These are phyloP conservation scores for Vitis rupestris DNA, from an alignment of 164 flowering plant species.

Conservation along the genomic window DNA sequence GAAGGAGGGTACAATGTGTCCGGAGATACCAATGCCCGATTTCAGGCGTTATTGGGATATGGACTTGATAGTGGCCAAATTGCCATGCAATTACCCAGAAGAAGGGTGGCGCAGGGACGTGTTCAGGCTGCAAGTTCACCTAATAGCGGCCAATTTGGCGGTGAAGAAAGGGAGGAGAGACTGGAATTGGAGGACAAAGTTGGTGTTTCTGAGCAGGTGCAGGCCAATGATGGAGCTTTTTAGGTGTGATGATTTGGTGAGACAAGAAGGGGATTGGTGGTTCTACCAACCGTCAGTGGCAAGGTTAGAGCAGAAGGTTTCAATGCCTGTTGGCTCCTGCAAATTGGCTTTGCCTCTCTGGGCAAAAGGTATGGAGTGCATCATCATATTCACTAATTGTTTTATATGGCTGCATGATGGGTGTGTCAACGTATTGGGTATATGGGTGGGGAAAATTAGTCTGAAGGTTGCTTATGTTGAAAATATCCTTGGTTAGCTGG, in stretches of 20 bases:
- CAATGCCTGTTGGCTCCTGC: slow-evolving; percentile 87
- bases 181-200: slow-evolving; percentile 36
- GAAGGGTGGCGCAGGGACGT: slow-evolving; percentile 76
- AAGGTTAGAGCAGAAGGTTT: slow-evolving; percentile 59
- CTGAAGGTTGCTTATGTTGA: too few relatives aligned
- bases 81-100: slow-evolving; percentile 68
- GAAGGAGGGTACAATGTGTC: slow-evolving; percentile 59
- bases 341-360: slow-evolving; percentile 77
- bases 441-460: too few relatives aligned
- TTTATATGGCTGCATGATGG: not conserved
- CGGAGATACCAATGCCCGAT: slow-evolving; percentile 87
- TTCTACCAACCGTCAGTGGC: slow-evolving; percentile 41
- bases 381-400: too few relatives aligned
- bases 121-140: slow-evolving; percentile 71
- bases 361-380: slow-evolving; percentile 59
- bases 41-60: slow-evolving; percentile 26
- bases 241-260: slow-evolving; percentile 69
- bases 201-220: slow-evolving; percentile 68
- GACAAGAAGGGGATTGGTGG: slow-evolving; percentile 84
- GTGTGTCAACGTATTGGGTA: too few relatives aligned
- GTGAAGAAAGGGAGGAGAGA: slow-evolving; percentile 61
- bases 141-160: slow-evolving; percentile 60
- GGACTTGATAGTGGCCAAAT: slow-evolving; percentile 67
- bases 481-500: too few relatives aligned
- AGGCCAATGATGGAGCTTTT: slow-evolving; percentile 91